phyloP scores from a whole-genome alignment of 2,329 filamentous ascomycete species.

The Talaromyces islandicus region DNA sequence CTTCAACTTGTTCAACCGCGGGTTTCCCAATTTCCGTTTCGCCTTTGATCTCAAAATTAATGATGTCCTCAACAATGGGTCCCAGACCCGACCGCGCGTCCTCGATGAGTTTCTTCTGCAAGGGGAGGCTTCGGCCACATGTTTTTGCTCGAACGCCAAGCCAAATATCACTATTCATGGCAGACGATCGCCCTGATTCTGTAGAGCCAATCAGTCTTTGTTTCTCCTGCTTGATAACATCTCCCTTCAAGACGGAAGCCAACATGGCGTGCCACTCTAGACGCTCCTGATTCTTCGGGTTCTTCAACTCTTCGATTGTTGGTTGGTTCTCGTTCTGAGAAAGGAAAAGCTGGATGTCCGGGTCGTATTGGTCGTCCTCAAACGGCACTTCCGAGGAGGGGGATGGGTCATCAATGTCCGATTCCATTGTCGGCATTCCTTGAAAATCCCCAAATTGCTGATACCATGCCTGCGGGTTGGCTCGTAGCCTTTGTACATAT shows the following conservation, averaged over 20 bases:
- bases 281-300: conserved; percentile 80
- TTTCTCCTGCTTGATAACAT: conserved; percentile 97
- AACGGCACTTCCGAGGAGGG: conserved; percentile 77
- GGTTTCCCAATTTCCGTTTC: conserved; percentile 87
- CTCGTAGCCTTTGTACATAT: conserved; percentile 85
- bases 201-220: conserved; percentile 80
- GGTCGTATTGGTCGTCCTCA: conserved; percentile 78
- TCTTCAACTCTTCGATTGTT: conserved; percentile 80
- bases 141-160: conserved; percentile 76
- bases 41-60: conserved; percentile 89
- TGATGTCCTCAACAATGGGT: conserved; percentile 75
- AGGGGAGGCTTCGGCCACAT: conserved; percentile 74
- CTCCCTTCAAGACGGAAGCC: conserved; percentile 87
- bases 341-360: conserved; percentile 89
- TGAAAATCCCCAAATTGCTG: conserved; percentile 54
- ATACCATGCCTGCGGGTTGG: conserved; percentile 73
- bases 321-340: conserved; percentile 84
- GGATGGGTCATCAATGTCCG: conserved; percentile 85
- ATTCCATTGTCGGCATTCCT: conserved; percentile 67
- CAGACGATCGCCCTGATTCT: conserved; percentile 67
- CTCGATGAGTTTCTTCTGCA: conserved; percentile 83
- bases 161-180: conserved; percentile 70
- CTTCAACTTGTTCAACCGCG: conserved; percentile 79
- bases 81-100: conserved; percentile 71
- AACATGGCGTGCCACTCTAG: conserved; percentile 99